Evolutionary conservation across 2,329 filamentous ascomycete species (phyloP), one percentile per base, ranked within the genome.

Genomic region (Botrytis fabae): DNA sequence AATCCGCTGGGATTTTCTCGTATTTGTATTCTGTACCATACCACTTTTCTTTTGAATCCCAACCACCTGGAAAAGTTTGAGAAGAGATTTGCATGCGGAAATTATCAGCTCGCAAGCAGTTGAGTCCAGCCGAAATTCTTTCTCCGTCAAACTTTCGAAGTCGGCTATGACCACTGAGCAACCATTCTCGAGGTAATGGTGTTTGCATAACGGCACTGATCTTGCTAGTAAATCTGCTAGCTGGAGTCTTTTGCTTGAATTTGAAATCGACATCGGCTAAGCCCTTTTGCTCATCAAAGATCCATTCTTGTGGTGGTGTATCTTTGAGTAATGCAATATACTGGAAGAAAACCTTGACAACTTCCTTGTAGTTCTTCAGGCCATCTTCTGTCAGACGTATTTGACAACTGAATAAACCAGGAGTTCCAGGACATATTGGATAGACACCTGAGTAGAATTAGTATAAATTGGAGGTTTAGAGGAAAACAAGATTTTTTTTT

Each of bases 261-360:
- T 92, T 93, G 86, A 99, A 99, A 78, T 97, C 93, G 20, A 98
- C 93, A 77, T 98, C 95, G 62, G 93, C 91, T 84, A 98, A 90
- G 51, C 91, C 91, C 82, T 94, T 95, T 82, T 96, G 92, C 83
- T 99, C 96, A 46, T 97, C 89, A 74, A 96, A 95, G 73, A 98
- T 94, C 96, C 96, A 98, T 81, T 97, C 86, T 77, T 97, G 92
- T 0, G 95, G 95, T 8, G 92, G 88, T 3, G 87, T 87, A 78
- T 97, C 93, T 75, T 90, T 90, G 72, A 99, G 88, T 81, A 99
- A 88, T 18, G 94, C 90, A 75, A 98, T 90, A 79, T 99, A 99
- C 81, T 93, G 88, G 81, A 93, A 93, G 70, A 93, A 84, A 60
- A 87, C 85, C 81, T 91, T 91, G 61, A 90, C 85, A 35, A 93